phyloP scores from a whole-genome alignment of 106 monocot species.

The Posidonia australis region DNA sequence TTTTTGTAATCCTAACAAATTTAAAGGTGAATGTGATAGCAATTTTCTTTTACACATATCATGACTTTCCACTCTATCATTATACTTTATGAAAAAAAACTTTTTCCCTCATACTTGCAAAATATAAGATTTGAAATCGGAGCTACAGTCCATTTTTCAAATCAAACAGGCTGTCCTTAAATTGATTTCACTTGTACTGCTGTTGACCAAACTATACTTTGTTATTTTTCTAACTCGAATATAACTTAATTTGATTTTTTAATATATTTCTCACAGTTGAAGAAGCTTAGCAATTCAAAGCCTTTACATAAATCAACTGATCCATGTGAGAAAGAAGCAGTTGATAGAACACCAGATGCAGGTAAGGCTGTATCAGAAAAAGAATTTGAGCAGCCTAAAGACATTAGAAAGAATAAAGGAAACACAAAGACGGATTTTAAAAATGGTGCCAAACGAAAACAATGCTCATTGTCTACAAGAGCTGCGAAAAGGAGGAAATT shows the following conservation, averaged over 20 bases:
- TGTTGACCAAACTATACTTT: not conserved
- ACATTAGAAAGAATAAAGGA: not conserved
- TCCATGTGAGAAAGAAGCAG: not conserved
- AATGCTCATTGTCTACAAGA: conserved; percentile 1
- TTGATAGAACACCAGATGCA: not conserved
- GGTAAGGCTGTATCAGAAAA: not conserved
- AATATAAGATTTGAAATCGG: not conserved
- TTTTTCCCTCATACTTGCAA: not conserved
- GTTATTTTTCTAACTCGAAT: not conserved
- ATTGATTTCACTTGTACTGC: not conserved
- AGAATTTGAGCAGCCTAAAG: not conserved
- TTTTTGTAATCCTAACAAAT: not conserved
- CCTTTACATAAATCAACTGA: not conserved
- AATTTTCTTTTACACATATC: not conserved
- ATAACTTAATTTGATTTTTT: not conserved
- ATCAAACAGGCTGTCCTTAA: no score
- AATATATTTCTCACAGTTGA: conserved; percentile 37
- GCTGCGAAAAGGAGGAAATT: conserved; percentile 1
- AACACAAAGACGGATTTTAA: not conserved
- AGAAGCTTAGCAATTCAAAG: conserved; percentile 84
- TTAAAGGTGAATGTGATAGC: not conserved
- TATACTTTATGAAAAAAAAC: not conserved
- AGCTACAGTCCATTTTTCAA: not conserved
- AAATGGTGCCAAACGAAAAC: conserved; percentile 1
- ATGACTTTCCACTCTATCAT: not conserved